Conservation (phyloP, 345 rosid genomes). For the Populus pruinosa region DNA sequence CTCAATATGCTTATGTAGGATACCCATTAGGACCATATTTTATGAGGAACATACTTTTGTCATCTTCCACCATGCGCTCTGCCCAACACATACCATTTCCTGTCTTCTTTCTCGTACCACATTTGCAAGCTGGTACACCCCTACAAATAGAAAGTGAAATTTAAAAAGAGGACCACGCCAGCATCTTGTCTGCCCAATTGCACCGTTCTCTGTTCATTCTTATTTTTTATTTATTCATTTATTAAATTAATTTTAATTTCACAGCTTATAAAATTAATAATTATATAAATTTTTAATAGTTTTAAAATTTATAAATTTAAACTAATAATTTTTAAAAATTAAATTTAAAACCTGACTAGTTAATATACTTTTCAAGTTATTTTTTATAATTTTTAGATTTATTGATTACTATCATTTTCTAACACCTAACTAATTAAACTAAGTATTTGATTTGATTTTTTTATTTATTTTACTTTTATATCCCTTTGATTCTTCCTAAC, state of each 20-base stretch:
- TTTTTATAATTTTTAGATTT: background rate
- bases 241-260: no score
- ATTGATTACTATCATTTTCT: background rate
- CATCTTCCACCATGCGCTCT: slow-evolving; percentile 11
- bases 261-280: no score
- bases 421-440: background rate
- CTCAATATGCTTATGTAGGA: no score
- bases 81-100: background rate
- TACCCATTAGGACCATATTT: no score
- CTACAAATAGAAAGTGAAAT: background rate
- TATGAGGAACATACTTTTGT: background rate
- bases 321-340: no score
- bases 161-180: background rate
- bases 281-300: no score
- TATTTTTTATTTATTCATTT: no score
- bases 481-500: no score
- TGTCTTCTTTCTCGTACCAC: slow-evolving; percentile 7
- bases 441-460: background rate
- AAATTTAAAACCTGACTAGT: no score
- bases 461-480: background rate
- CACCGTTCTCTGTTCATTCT: background rate
- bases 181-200: background rate
- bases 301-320: no score
- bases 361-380: no score
- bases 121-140: background rate